Base-by-base conservation (phyloP, 805 yeast species). In the Schizosaccharomyces japonicus region DNA sequence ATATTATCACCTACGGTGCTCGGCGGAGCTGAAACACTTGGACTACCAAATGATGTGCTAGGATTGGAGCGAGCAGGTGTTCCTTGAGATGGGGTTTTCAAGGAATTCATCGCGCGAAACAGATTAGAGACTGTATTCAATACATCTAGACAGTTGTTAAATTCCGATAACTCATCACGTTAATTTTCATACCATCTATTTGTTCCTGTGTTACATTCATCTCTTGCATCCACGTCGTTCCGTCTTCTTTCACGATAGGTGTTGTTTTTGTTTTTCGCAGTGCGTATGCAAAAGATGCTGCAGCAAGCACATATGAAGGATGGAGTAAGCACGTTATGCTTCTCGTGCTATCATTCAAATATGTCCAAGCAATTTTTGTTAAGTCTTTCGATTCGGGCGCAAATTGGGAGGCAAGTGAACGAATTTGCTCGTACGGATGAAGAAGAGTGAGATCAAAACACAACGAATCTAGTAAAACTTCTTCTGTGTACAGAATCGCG, bases 401-500 rank as follows among this genome's bases (percentile, higher is more conserved):
- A 50, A 53, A 55, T 31, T 47, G 53, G 48, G 45, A 53, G 46
- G 48, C 45, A 40, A 50, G 55, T 19, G 26, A 45, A 15, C 47
- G 48, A 48, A 56, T 45, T 15, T 47, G 33, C 42, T 51, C 52
- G 51, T 68, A 67, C 3, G 58, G 58, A 27, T 32, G 50, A 19
- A 33, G 48, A 3, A 49, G 45, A 13, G 60, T 60, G 47, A 72
- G 62, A 52, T 72, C 78, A 53, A 67, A 74, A 52, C 71, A 69
- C 6, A 66, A 51, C 1, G 65, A 63, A 51, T 65, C 72, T 47
- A 66, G 63, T 49, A 65, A 59, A 53, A 63, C 57, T 56, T 63
- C 73, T 49, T 67, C 79, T 40, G 63, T 62, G 58, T 55, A 63
- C 10, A 65, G 61, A 29, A 72, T 63, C 13, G 60, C 59, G 51